Evolutionary conservation across 2,329 filamentous ascomycete genomes (phyloP).

Genomic region (Colletotrichum siamense): DNA sequence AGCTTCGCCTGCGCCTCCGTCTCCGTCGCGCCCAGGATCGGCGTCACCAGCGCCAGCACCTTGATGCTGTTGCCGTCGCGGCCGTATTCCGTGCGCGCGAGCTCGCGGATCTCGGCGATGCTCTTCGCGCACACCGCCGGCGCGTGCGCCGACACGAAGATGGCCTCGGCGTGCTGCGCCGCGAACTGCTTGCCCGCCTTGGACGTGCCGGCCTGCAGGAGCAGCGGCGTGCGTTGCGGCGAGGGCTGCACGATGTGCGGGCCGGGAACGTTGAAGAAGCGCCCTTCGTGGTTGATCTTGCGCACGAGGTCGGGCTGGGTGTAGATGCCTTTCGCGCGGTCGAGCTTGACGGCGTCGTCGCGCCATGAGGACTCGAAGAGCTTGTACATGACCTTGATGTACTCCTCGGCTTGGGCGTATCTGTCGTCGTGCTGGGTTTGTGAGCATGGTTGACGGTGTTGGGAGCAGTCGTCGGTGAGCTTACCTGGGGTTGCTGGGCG

Average conservation of each 20-base stretch:
- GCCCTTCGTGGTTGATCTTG: conserved; percentile 69
- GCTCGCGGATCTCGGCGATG: conserved; percentile 66
- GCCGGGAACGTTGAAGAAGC: conserved; percentile 68
- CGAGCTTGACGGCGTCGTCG: conserved; percentile 67
- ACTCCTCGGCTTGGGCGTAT: conserved; percentile 69
- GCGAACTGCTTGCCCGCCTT: conserved; percentile 70
- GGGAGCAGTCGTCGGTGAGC: fast-evolving
- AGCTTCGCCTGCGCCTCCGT: conserved; percentile 71
- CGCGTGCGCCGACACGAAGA: conserved; percentile 72
- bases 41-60: conserved; percentile 69
- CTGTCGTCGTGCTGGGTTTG: conserved; percentile 63
- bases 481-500: conserved; percentile 53
- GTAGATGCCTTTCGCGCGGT: conserved; percentile 65
- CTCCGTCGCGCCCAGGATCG: conserved; percentile 69
- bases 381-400: conserved; percentile 69
- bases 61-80: conserved; percentile 68
- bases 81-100: conserved; percentile 57
- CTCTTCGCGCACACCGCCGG: conserved; percentile 66
- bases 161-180: conserved; percentile 73
- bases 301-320: conserved; percentile 57
- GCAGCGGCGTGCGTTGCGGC: conserved; percentile 71
- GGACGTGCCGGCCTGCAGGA: conserved; percentile 74
- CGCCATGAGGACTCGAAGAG: conserved; percentile 72
- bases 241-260: conserved; percentile 71
- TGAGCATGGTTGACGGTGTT: not conserved